phyloP scores from a whole-genome alignment of 495 filamentous ascomycete species.

The Aspergillus homomorphus region DNA sequence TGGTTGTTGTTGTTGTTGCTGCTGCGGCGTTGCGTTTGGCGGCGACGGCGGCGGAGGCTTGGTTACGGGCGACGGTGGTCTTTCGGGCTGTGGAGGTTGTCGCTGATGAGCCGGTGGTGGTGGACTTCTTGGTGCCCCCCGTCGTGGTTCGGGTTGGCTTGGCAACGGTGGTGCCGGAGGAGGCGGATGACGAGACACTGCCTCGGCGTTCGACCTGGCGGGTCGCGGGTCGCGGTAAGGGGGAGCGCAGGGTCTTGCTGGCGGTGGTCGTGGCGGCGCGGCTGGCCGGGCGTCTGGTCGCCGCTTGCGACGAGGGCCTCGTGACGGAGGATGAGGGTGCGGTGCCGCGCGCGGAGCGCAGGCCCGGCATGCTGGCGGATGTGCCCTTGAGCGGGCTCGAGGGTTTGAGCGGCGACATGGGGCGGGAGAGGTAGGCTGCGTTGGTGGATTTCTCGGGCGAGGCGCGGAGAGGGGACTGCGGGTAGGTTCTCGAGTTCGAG shows the following conservation, averaged over 20 bases:
- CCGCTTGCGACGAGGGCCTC: slow-evolving; percentile 29
- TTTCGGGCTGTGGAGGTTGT: slow-evolving; percentile 46
- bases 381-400: slow-evolving; percentile 49
- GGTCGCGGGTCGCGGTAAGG: slow-evolving; percentile 37
- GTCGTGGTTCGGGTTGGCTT: slow-evolving; percentile 50
- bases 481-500: slow-evolving; percentile 68
- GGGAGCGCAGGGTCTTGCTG: slow-evolving; percentile 30
- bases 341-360: slow-evolving; percentile 19
- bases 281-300: slow-evolving; percentile 26
- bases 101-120: slow-evolving; percentile 34
- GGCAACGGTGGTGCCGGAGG: slow-evolving; percentile 57
- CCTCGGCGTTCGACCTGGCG: slow-evolving; percentile 45
- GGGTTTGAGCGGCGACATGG: slow-evolving; percentile 54
- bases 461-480: slow-evolving; percentile 52
- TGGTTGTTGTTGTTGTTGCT: slow-evolving; percentile 20
- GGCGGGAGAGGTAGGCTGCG: slow-evolving; percentile 49
- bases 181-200: slow-evolving; percentile 44
- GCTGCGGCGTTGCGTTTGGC: slow-evolving; percentile 36
- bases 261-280: slow-evolving; percentile 29
- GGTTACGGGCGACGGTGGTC: slow-evolving; percentile 29
- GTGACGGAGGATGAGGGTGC: slow-evolving; percentile 10
- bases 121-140: slow-evolving; percentile 44
- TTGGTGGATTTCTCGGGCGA: slow-evolving; percentile 44
- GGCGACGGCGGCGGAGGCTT: slow-evolving; percentile 31
- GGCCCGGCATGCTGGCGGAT: slow-evolving; percentile 19